phyloP scores from a whole-genome alignment of 345 rosid species.

The Eucalyptus erythrocorys region DNA sequence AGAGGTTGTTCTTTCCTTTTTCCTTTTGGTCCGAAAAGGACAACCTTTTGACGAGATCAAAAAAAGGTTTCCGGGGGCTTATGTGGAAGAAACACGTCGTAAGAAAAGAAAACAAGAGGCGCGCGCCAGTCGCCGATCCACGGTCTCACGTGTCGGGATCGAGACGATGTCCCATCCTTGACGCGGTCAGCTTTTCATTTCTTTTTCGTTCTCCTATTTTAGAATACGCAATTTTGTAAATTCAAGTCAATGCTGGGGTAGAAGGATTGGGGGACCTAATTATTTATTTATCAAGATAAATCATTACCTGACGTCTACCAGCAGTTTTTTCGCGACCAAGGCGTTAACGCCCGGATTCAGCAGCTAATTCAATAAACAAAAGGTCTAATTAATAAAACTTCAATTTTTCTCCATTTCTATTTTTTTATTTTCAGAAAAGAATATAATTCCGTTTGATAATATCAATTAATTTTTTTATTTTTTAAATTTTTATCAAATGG shows the following conservation, averaged over 20 bases:
- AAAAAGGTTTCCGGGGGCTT: background rate
- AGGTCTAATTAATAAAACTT: background rate
- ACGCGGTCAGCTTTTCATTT: background rate
- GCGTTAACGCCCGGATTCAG: background rate
- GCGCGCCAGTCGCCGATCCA: background rate
- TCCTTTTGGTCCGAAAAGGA: background rate
- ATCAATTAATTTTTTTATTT: too few relatives aligned
- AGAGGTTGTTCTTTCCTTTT: too few relatives aligned
- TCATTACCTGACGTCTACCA: too few relatives aligned
- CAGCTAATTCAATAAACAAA: background rate
- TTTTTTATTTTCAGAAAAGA: too few relatives aligned
- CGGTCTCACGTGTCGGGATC: background rate
- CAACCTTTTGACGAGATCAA: background rate
- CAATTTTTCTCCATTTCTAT: too few relatives aligned
- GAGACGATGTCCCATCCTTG: background rate
- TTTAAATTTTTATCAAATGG: background rate
- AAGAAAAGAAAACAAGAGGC: background rate
- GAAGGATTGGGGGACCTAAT: background rate
- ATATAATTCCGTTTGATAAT: too few relatives aligned
- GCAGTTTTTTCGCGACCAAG: background rate
- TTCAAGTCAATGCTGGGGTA: background rate
- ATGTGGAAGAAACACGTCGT: background rate
- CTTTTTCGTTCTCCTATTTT: accelerated
- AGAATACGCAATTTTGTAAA: background rate
- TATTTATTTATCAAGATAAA: too few relatives aligned